These are phyloP conservation scores for Apiospora marii DNA, from an alignment of 2,329 filamentous ascomycete species.

Conservation along the genomic window DNA sequence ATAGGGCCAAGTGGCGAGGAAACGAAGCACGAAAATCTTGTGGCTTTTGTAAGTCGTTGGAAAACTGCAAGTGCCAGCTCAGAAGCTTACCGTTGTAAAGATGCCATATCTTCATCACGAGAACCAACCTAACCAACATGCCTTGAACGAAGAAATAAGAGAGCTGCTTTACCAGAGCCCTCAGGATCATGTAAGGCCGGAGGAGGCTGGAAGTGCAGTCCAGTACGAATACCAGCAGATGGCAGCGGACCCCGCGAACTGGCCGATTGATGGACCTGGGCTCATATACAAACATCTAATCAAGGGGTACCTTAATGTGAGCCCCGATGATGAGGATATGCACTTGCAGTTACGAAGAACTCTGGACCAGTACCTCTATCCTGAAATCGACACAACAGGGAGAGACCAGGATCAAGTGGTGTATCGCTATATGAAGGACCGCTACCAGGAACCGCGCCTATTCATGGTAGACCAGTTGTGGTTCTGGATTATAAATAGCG, in stretches of 20 bases:
- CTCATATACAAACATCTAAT: not conserved
- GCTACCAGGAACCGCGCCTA: not conserved
- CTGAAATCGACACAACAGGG: not conserved
- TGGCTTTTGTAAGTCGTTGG: not conserved
- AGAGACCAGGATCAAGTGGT: conserved; percentile 11
- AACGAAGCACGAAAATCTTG: not conserved
- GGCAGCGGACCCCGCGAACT: not conserved
- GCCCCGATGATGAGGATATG: not conserved
- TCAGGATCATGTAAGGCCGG: too few relatives aligned
- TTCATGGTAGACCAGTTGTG: conserved; percentile 25
- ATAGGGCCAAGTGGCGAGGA: not conserved
- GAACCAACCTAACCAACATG: not conserved
- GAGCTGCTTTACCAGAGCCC: not conserved
- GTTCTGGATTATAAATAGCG: conserved; percentile 23
- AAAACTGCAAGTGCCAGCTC: not conserved
- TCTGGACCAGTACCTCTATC: not conserved
- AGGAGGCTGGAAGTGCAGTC: too few relatives aligned
- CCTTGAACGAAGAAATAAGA: not conserved
- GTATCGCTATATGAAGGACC: conserved; percentile 1
- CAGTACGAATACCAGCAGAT: too few relatives aligned
- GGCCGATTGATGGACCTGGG: not conserved
- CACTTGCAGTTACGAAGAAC: conserved; percentile 1
- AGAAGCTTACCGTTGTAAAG: not conserved
- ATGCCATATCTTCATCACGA: conserved; percentile 7
- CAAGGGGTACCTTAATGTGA: not conserved